A percentile compares a stretch with the other conserved stretches of the same genome.
These are phyloP conservation scores for Ophiocordyceps camponoti-leonardi DNA, from an alignment of 2,329 filamentous ascomycete species.

Conservation along the genomic window DNA sequence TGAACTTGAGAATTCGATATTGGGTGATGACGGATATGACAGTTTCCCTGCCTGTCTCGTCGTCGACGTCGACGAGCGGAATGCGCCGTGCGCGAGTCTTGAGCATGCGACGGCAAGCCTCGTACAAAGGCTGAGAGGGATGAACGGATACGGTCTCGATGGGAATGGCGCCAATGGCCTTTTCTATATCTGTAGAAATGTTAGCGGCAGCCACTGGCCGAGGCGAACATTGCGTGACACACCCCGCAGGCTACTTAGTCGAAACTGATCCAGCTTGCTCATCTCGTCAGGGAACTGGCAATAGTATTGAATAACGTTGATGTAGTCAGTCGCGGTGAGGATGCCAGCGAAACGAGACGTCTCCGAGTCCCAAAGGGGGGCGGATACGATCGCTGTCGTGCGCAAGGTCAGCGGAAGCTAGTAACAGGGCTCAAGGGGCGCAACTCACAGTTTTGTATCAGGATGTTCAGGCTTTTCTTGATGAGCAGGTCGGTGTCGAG, in stretches of 20 bases:
- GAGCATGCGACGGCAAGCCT: constrained; percentile 88
- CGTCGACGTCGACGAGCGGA: constrained; percentile 81
- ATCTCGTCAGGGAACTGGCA: constrained; percentile 90
- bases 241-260: constrained; percentile 83
- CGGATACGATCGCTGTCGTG: constrained; percentile 75
- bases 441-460: constrained; percentile 75
- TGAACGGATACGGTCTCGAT: constrained; percentile 95
- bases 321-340: constrained; percentile 89
- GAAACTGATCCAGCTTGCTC: constrained; percentile 81
- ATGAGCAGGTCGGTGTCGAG: constrained; percentile 91
- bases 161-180: constrained; percentile 74
- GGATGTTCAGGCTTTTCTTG: constrained; percentile 89
- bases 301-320: constrained; percentile 98
- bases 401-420: constrained; percentile 1
- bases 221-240: constrained; percentile 10
- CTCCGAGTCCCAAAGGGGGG: constrained; percentile 90
- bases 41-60: constrained; percentile 81
- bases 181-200: constrained; percentile 62
- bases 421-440: background rate
- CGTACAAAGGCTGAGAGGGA: constrained; percentile 77
- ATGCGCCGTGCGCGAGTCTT: constrained; percentile 86
- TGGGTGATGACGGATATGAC: constrained; percentile 96
- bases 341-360: constrained; percentile 86
- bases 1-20: constrained; percentile 96
- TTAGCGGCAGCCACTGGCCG: background rate